Evolutionary conservation across 495 filamentous ascomycete species (phyloP).

Genomic region (Penicillium arizonense): DNA sequence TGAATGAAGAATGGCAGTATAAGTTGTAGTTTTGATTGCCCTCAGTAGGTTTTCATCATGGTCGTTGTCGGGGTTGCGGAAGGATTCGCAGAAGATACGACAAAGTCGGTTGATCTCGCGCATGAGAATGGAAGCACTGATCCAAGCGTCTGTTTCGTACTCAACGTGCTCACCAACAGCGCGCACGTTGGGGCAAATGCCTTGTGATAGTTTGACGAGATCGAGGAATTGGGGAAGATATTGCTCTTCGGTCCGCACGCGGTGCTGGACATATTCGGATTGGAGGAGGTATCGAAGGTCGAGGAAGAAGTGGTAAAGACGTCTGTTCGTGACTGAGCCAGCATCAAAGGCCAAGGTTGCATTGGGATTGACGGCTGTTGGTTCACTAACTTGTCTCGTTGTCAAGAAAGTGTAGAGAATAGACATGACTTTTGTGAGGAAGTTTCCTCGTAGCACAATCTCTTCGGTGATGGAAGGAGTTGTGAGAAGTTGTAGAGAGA

Average conservation of each 20-base stretch:
- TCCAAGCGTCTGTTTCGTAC: slow-evolving; percentile 98
- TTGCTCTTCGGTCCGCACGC: slow-evolving; percentile 74
- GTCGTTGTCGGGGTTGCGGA: slow-evolving; percentile 60
- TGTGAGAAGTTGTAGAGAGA: slow-evolving; percentile 93
- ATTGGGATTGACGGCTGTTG: slow-evolving; percentile 76
- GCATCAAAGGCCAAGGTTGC: slow-evolving; percentile 89
- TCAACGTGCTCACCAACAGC: slow-evolving; percentile 95
- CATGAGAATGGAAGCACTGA: slow-evolving; percentile 90
- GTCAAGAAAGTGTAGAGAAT: slow-evolving; percentile 98
- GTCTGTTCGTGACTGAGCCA: slow-evolving; percentile 87
- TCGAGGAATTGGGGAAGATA: slow-evolving; percentile 95
- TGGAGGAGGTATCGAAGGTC: slow-evolving; percentile 88
- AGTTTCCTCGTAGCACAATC: slow-evolving; percentile 92
- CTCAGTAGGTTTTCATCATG: slow-evolving; percentile 60
- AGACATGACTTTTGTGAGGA: slow-evolving; percentile 89
- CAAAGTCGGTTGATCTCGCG: slow-evolving; percentile 91
- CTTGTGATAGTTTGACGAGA: slow-evolving; percentile 91
- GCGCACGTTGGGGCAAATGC: slow-evolving; percentile 90
- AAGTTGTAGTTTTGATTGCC: slow-evolving; percentile 75
- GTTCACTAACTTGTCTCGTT: slow-evolving; percentile 90
- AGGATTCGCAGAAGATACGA: slow-evolving; percentile 83
- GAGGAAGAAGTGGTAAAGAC: slow-evolving; percentile 95
- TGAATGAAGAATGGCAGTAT: slow-evolving; percentile 78
- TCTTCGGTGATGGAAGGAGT: slow-evolving; percentile 95
- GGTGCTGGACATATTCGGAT: slow-evolving; percentile 80